Evolutionary conservation across 371 early-diverging fungal genomes (phyloP).

Genomic region (Actinomortierella wolfii): DNA sequence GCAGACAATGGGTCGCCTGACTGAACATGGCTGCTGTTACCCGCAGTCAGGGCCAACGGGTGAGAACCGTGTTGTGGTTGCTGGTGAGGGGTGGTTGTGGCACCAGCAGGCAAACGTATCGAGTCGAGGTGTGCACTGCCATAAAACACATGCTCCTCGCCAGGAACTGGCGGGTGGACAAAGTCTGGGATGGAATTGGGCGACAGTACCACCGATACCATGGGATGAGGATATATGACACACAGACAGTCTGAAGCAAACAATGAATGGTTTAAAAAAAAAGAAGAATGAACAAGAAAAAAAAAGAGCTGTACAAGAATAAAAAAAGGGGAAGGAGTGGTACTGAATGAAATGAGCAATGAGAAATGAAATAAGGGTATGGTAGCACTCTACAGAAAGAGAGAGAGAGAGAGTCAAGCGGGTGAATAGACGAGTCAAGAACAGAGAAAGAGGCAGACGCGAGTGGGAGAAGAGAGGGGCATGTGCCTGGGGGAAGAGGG

Average conservation of each 20-base stretch:
- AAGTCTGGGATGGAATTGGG: conserved; percentile 57
- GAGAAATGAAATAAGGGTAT: conserved; percentile 1
- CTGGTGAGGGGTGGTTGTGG: conserved; percentile 3
- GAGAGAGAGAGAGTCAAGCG: neutral
- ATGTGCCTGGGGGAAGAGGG: too few species aligned
- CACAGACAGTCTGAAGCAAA: conserved; percentile 4
- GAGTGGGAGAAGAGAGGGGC: too few species aligned
- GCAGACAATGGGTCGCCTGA: too few species aligned
- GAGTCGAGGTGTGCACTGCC: conserved; percentile 62
- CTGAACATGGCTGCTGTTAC: too few species aligned
- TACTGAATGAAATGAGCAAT: neutral
- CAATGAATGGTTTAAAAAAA: neutral
- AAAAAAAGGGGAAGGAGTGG: neutral
- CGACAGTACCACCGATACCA: conserved; percentile 28
- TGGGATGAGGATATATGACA: conserved; percentile 1
- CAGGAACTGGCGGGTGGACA: conserved; percentile 69
- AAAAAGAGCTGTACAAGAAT: conserved; percentile 1
- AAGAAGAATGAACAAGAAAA: neutral
- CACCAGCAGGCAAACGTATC: conserved; percentile 53
- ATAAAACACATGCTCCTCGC: conserved; percentile 68
- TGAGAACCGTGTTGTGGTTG: neutral
- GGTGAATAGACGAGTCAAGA: too few species aligned
- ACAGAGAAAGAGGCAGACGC: too few species aligned
- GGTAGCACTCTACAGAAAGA: too few species aligned
- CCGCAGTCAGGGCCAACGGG: too few species aligned